Evolutionary conservation across 345 rosid genomes (phyloP), one percentile per base, ranked within the genome.

Genomic region (Eutrema japonicum): DNA sequence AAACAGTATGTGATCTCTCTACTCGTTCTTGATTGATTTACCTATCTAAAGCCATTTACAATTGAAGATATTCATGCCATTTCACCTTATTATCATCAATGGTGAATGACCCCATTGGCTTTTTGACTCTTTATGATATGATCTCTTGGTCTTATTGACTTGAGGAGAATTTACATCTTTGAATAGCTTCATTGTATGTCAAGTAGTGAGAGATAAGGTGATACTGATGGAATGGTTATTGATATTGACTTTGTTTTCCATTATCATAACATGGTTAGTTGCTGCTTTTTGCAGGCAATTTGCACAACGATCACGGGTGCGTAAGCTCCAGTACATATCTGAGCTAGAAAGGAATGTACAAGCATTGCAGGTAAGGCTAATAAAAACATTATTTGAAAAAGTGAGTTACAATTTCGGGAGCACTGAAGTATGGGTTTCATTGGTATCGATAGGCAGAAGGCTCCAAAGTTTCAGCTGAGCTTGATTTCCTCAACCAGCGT

Each of bases 261-360:
- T 10, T 76, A 64, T 75, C 47, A 43, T 72, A 71, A 51, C 70
- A 33, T 71, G 46, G 29, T 61, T 75, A 50, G 22, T 67, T 77
- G 16, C 26, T 74, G 29, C 71, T 49, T 45, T 18, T 7, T 80
- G 75, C 81, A 96, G 99, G 89, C 99, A 92, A 89, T 96, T 92
- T 57, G 99, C 99, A 71, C 99, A 96, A 68, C 91, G 99, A 38
- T 96, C 99, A 55, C 80, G 99, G 70, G 98, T 92, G 27, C 89
- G 99, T 27, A 96, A 96, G 81, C 98, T 96, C 72, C 99, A 96
- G 82, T 92, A 92, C 82, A 96, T 96, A 79, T 93, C 99, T 81
- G 99, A 96, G 83, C 80, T 92, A 80, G 99, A 96, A 87, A 88
- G 93, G 66, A 90, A 88, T 80, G 99, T 96, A 37, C 98, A 96